These are phyloP conservation scores for Astragalus glycyphyllos DNA, from an alignment of 306 rosid genomes.

Conservation along the genomic window DNA sequence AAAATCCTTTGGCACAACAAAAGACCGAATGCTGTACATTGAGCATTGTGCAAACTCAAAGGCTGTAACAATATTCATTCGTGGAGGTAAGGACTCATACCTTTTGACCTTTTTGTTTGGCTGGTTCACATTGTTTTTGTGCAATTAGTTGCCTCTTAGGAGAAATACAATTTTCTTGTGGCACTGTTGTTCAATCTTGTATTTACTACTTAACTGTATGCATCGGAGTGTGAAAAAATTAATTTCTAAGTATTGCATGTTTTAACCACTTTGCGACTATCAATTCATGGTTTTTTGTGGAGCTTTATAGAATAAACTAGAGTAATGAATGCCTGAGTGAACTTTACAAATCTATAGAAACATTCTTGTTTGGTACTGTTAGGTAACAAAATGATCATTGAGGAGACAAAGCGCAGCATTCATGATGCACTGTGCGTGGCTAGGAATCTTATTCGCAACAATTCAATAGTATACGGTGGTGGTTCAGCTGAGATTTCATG, in stretches of 20 bases:
- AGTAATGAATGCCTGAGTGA: constrained; percentile 6
- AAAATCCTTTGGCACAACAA: constrained; percentile 93
- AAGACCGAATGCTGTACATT: constrained; percentile 94
- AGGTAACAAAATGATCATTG: constrained; percentile 99
- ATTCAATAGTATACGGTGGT: constrained; percentile 97
- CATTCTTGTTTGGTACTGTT: constrained; percentile 44
- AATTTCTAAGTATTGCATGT: background rate
- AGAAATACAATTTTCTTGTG: background rate
- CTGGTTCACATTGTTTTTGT: constrained; percentile 15
- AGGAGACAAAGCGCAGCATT: constrained; percentile 97
- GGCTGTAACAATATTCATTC: constrained; percentile 90
- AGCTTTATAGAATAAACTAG: background rate
- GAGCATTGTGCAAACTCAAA: constrained; percentile 98
- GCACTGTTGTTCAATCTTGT: background rate
- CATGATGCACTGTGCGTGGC: constrained; percentile 97
- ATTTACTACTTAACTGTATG: background rate
- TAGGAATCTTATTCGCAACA: constrained; percentile 97
- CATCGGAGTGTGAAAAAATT: constrained; percentile 5
- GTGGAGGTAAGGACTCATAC: constrained; percentile 72
- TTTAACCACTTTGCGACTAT: background rate
- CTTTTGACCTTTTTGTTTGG: background rate
- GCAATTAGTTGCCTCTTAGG: background rate
- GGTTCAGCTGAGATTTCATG: constrained; percentile 94
- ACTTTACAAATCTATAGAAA: constrained; percentile 34
- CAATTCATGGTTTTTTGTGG: background rate